A percentile compares a stretch with the other conserved stretches of the same genome.
Conservation (phyloP, 1,284 basidiomycete species). For the Ganoderma multipileum region DNA sequence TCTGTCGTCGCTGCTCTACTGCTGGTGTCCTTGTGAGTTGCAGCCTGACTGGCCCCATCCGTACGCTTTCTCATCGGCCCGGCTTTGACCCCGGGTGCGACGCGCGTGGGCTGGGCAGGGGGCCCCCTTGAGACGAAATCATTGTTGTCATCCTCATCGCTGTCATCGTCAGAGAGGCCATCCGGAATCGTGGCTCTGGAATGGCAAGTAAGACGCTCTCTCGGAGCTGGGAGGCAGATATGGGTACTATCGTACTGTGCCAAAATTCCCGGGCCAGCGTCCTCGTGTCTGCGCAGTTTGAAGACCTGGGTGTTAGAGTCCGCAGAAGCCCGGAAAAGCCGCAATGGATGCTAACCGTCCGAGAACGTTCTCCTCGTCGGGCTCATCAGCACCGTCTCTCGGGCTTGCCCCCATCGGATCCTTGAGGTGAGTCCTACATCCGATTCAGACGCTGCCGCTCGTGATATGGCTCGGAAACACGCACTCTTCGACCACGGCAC, state of each 20-base stretch:
- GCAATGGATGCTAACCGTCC: background rate
- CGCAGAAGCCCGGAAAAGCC: background rate
- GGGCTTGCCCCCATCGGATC: background rate
- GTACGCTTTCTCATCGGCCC: too few species aligned
- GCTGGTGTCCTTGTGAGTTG: too few species aligned
- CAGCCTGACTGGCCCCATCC: too few species aligned
- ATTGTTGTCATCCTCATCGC: background rate
- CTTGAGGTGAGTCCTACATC: background rate
- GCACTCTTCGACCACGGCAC: background rate
- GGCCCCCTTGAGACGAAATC: constrained; percentile 1
- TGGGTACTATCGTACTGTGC: background rate
- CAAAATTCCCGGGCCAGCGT: too few species aligned
- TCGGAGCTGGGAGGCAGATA: too few species aligned
- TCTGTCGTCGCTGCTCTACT: too few species aligned
- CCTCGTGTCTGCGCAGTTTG: background rate
- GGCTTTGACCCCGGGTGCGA: too few species aligned
- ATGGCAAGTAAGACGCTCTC: background rate
- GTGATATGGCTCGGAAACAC: background rate
- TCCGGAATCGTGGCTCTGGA: background rate
- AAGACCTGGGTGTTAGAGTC: background rate
- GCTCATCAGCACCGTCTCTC: background rate
- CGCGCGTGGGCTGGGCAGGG: too few species aligned
- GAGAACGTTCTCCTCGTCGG: background rate
- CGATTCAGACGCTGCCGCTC: background rate
- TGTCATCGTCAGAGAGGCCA: background rate